Percentiles rank a stretch among this genome's conserved stretches.
phyloP scores from a whole-genome alignment of 768 basidiomycete genomes.

The Tulasnella sp. region DNA sequence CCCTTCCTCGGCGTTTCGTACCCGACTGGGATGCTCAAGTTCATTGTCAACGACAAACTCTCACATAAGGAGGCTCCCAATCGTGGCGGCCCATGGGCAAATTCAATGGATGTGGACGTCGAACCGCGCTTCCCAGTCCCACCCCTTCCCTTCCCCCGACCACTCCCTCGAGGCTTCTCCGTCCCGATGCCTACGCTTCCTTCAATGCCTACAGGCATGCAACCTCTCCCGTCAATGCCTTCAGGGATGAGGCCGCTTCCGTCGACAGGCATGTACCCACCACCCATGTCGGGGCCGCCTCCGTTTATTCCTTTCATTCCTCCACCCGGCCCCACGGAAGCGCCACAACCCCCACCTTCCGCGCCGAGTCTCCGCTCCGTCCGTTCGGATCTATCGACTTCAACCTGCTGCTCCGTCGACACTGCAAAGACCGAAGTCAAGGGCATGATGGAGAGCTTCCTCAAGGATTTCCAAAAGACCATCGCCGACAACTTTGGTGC shows the following conservation, averaged over 20 bases:
- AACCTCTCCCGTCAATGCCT: neutral
- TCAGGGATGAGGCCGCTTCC: too few relatives aligned
- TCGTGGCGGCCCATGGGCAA: neutral
- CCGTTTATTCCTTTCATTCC: too few relatives aligned
- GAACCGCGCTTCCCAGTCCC: neutral
- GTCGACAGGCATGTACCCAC: too few relatives aligned
- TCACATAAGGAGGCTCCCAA: conserved; percentile 10
- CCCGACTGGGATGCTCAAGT: conserved; percentile 15
- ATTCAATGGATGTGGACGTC: conserved; percentile 11
- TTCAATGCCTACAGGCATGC: neutral
- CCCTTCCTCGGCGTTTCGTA: conserved; percentile 16
- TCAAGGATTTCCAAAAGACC: conserved; percentile 45
- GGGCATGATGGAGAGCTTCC: conserved; percentile 43
- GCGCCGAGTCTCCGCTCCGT: neutral
- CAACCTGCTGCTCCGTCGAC: conserved; percentile 40
- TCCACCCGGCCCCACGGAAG: neutral
- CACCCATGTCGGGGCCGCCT: too few relatives aligned
- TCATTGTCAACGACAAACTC: conserved; percentile 15
- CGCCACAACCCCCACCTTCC: neutral
- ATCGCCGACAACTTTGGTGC: conserved; percentile 36
- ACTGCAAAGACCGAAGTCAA: conserved; percentile 46
- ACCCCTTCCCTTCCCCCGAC: neutral
- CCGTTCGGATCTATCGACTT: too few relatives aligned
- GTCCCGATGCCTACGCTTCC: too few relatives aligned
- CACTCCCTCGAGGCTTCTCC: neutral